Percentiles rank a stretch among this genome's conserved stretches.
Evolutionary conservation across 176 grass and related monocot genomes (phyloP).

Genomic region (Triticum timopheevii): DNA sequence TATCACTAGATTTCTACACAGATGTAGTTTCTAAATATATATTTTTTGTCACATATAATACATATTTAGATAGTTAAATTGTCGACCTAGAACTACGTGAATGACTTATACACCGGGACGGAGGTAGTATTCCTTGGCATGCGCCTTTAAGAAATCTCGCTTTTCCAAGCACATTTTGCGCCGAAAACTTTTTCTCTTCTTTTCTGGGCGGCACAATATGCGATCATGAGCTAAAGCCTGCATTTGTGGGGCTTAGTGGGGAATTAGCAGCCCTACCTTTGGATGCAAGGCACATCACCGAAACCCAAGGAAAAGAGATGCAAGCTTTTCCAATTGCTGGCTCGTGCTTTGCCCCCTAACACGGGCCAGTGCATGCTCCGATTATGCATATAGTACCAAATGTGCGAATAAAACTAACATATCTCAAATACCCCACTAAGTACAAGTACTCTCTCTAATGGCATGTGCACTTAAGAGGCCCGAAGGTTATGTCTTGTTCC

Average conservation of each 20-base stretch:
- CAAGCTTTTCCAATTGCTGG: slow-evolving; percentile 3
- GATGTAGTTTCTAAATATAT: too few species aligned
- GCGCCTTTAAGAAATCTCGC: background rate
- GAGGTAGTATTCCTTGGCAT: slow-evolving; percentile 13
- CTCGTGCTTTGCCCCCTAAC: slow-evolving; percentile 53
- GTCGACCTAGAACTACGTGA: too few species aligned
- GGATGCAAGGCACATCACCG: slow-evolving; percentile 56
- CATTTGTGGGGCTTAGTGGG: slow-evolving; percentile 50
- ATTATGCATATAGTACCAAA: background rate
- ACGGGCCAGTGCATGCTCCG: slow-evolving; percentile 39
- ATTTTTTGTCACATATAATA: too few species aligned
- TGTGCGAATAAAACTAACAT: slow-evolving; percentile 42
- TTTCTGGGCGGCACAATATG: slow-evolving; percentile 41
- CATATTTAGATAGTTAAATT: too few species aligned
- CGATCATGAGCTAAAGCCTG: slow-evolving; percentile 55
- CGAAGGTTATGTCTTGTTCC: slow-evolving; percentile 2
- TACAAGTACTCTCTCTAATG: slow-evolving; percentile 19
- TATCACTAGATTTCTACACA: too few species aligned
- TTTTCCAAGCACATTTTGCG: slow-evolving; percentile 9
- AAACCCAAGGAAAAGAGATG: slow-evolving; percentile 41
- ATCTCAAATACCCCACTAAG: slow-evolving; percentile 26
- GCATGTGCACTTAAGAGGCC: slow-evolving; percentile 18
- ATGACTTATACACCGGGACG: too few species aligned
- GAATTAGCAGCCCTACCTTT: slow-evolving; percentile 48
- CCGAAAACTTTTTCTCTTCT: slow-evolving; percentile 35